phyloP scores from a whole-genome alignment of 2,329 filamentous ascomycete genomes.

The Apiospora arundinis region DNA sequence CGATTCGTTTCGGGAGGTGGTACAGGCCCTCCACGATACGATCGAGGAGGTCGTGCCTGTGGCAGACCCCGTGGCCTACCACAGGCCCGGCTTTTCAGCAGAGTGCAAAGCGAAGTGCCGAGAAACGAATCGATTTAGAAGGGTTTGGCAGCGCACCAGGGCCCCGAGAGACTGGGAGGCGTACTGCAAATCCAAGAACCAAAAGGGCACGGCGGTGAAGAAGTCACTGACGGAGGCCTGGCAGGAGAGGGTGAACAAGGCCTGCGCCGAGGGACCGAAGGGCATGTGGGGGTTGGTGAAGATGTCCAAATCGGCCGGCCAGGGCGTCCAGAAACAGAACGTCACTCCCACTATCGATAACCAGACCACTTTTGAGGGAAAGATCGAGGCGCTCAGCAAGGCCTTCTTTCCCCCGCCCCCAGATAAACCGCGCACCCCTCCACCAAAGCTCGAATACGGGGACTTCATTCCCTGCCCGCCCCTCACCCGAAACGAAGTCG shows the following conservation, averaged over 20 bases:
- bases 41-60: too few species aligned
- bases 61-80: background rate
- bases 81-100: background rate
- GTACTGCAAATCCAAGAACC: background rate
- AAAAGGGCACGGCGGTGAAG: background rate
- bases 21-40: too few species aligned
- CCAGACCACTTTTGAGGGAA: too few species aligned
- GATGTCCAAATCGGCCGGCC: background rate
- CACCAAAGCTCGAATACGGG: too few species aligned
- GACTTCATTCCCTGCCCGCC: background rate
- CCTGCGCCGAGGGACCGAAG: background rate
- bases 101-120: background rate
- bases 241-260: too few species aligned
- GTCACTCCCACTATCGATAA: background rate
- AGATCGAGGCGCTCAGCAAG: background rate
- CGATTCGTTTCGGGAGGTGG: too few species aligned
- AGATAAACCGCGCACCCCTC: too few species aligned
- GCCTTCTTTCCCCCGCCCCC: too few species aligned
- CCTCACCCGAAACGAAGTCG: background rate
- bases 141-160: background rate
- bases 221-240: too few species aligned
- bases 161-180: background rate
- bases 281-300: background rate
- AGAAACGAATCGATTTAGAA: background rate
- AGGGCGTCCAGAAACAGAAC: background rate